Base-by-base conservation (phyloP, 305 asterid species). In the Rubia balearica region DNA sequence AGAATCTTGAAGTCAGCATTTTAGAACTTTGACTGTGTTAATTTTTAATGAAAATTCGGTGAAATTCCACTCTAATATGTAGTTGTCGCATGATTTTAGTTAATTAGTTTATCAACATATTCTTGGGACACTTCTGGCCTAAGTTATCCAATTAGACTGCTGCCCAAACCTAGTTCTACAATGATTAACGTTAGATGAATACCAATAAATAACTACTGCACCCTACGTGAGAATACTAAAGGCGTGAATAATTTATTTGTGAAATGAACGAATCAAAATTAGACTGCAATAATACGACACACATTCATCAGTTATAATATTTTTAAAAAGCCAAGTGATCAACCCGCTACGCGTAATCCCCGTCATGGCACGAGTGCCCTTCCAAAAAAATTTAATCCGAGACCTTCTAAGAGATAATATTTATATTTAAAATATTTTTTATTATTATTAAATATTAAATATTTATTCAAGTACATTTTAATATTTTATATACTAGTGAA, bases 41-140 rank as follows among this genome's bases (percentile, higher is more conserved):
- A 55, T 17, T 48, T 48, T 48, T 3, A 55, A 19, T 19, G 13
- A 71, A 65, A 70, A 80, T 79, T 86, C 70, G 89, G 85, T 86
- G 72, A 74, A 79, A 67, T 73, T 80, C 81, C 87, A 84, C 36
- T 30, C 17, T 11, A 45, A 30, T 30, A 30, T 2, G 36, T 30
- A 30, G 36, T 30, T 30, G 83, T 75, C 70, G 70, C 82, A 82
- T 77, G 75, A 30, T 30, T 67, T 76, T 76, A 68, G 69, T 59
- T 67, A 68, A 56, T 77, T 70, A 77, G 76, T 51, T 51, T 30
- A 30, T 30, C 69, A 62, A 21, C 57, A 72, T 61, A n/a, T 66
- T 74, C 81, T 12, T 60, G 24, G 62, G 62, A 56, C 30, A 6
- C 62, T 57, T 51, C 57, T 51, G 22, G 57, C 57, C 22, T 3